Base-by-base conservation (phyloP, 768 basidiomycete genomes). In the Auricularia cornea region DNA sequence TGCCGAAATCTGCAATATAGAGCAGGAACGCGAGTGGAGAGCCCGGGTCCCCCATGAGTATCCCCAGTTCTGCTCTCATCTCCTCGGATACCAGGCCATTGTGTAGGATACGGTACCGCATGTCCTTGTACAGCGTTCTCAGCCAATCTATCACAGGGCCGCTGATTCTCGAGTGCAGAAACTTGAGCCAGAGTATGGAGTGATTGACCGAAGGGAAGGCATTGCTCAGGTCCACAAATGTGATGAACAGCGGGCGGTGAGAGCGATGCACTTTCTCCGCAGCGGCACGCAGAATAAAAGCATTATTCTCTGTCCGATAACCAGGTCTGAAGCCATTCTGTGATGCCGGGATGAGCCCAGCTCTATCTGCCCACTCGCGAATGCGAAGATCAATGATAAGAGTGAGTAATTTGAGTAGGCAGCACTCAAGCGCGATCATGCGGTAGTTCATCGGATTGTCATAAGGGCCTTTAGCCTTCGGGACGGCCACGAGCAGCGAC, bases 251-350 rank as follows among this genome's bases (percentile, higher is more conserved):
- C 12, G 70, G 28, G 33, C 65, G 66, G 2, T 26, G 62, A 6
- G 32, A 8, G 0, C 62, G 35, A 3, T 62, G 62, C 0, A 70
- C 71, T 30, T 61, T 61, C 5, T 72, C 72, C 18, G 69, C 66
- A 20, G 70, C 67, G 29, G 62, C 63, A 0, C 69, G 64, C 23
- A 68, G 63, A 32, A 66, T 68, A 31, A 65, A 44, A 16, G 40
- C 54, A 62, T 66, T 67, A 59, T 70, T 65, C 23, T 59, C 64
- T 33, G 62, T 66, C 3, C 63, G 59, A 48, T 62, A 64, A 2
- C 56, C 59, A 16, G 56, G 44, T 3, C 72, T 60, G 59, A 75
- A 76, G 0, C 75, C 73, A 60, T 73, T 76, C 62, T 76, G 76
- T 0, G 71, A 70, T 2, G 60, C 59, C 0, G 74, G 74, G 6